A percentile compares a stretch with the other conserved stretches of the same genome.
Conservation (phyloP, 495 filamentous ascomycete species). For the Podospora comata region DNA sequence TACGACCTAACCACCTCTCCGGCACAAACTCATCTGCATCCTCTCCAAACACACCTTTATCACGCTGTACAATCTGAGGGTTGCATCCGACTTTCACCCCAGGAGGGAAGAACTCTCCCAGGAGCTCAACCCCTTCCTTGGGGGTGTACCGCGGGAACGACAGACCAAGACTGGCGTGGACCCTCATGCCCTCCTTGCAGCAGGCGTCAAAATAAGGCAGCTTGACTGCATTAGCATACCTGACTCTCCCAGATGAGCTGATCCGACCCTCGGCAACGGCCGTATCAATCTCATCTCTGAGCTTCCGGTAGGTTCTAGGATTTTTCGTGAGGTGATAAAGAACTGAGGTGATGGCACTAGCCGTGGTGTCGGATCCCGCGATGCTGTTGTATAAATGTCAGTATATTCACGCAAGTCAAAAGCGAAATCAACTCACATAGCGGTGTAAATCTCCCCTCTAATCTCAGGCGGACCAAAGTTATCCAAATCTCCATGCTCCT, state of each 20-base stretch:
- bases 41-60: slow-evolving; percentile 51
- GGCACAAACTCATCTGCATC: slow-evolving; percentile 53
- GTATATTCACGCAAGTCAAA: not conserved
- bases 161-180: slow-evolving; percentile 56
- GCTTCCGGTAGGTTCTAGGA: not conserved
- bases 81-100: slow-evolving; percentile 57
- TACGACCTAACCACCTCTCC: slow-evolving; percentile 50
- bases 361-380: slow-evolving; percentile 4
- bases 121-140: slow-evolving; percentile 44
- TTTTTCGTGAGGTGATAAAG: slow-evolving; percentile 8
- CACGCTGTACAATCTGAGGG: slow-evolving; percentile 55
- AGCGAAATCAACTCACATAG: not conserved
- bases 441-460: slow-evolving; percentile 5
- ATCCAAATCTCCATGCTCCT: not conserved
- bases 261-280: not conserved
- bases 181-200: slow-evolving; percentile 60
- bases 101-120: slow-evolving; percentile 48
- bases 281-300: not conserved
- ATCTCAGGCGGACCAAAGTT: slow-evolving; percentile 1
- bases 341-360: slow-evolving; percentile 6
- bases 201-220: slow-evolving; percentile 59
- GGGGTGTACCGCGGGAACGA: slow-evolving; percentile 61
- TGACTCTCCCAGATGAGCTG: not conserved
- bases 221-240: slow-evolving; percentile 15
- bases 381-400: not conserved